Evolutionary conservation across 495 filamentous ascomycete species (phyloP).

Genomic region (Pyrenopolyporus hunteri): DNA sequence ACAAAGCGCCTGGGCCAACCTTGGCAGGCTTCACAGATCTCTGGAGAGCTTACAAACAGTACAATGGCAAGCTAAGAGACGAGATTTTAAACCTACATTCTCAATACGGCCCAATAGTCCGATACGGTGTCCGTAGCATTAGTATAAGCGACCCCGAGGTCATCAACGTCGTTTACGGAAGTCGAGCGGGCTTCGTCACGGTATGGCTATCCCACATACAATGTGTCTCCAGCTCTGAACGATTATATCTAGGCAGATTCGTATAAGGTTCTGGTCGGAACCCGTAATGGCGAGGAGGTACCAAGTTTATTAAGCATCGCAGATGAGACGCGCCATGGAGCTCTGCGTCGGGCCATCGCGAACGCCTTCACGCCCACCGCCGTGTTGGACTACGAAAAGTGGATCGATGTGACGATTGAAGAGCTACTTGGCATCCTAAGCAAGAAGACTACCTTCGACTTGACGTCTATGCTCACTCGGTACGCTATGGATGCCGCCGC

Average conservation of each 20-base stretch:
- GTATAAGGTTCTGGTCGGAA: conserved; percentile 30
- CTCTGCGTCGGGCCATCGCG: conserved; percentile 38
- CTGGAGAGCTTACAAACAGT: conserved; percentile 39
- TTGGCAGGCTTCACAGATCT: conserved; percentile 38
- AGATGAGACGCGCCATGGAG: conserved; percentile 33
- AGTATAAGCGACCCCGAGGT: conserved; percentile 41
- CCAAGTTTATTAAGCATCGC: conserved; percentile 36
- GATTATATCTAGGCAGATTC: conserved; percentile 16
- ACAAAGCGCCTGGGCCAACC: conserved; percentile 38
- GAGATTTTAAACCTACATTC: conserved; percentile 37
- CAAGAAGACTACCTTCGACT: conserved; percentile 18
- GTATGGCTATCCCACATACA: conserved; percentile 8
- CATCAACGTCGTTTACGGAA: conserved; percentile 40
- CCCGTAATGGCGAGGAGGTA: conserved; percentile 37
- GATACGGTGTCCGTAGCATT: conserved; percentile 39
- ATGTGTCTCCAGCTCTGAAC: background rate
- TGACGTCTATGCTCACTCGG: conserved; percentile 29
- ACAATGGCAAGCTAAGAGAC: conserved; percentile 27
- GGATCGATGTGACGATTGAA: conserved; percentile 30
- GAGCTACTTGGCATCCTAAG: conserved; percentile 25
- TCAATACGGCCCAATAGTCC: conserved; percentile 35
- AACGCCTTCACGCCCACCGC: conserved; percentile 40
- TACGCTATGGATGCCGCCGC: conserved; percentile 39
- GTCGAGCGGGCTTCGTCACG: conserved; percentile 38
- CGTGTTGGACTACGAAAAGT: conserved; percentile 35